Conservation (phyloP, 176 grass and related monocot species). For the Leersia perrieri region DNA sequence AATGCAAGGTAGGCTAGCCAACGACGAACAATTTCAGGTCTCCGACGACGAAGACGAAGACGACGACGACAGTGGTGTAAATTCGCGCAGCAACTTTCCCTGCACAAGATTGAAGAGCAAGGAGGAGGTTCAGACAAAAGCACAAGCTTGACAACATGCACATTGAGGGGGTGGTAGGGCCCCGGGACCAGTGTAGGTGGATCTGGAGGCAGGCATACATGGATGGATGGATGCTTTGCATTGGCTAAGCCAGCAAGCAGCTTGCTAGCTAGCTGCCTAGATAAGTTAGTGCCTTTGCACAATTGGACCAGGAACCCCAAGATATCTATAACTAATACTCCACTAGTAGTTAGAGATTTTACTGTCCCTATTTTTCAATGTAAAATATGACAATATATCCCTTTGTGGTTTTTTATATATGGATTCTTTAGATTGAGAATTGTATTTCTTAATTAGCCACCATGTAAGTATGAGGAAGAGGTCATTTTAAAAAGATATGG, state of each 20-base stretch:
- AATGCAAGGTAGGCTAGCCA: too few relatives aligned
- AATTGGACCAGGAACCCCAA: slow-evolving; percentile 7
- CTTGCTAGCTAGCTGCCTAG: background rate
- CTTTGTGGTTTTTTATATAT: too few relatives aligned
- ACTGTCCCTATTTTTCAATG: too few relatives aligned
- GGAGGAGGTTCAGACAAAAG: slow-evolving; percentile 28
- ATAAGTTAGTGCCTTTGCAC: background rate
- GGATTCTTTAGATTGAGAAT: too few relatives aligned
- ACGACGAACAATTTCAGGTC: background rate
- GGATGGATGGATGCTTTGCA: too few relatives aligned
- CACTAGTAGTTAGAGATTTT: too few relatives aligned
- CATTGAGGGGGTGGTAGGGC: slow-evolving; percentile 31
- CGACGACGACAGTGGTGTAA: background rate
- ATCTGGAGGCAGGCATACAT: slow-evolving; percentile 42
- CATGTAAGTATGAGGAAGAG: too few relatives aligned
- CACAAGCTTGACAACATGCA: slow-evolving; percentile 20
- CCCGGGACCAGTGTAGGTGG: slow-evolving; percentile 55
- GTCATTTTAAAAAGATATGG: too few relatives aligned
- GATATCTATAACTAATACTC: too few relatives aligned
- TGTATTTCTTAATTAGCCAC: too few relatives aligned
- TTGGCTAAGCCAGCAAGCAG: background rate
- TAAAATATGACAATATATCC: too few relatives aligned
- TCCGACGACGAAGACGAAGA: background rate
- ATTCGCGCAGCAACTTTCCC: background rate
- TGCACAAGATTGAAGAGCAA: background rate